Evolutionary conservation across 75 land plant genomes (phyloP).

Genomic region (Ceratopteris richardii): DNA sequence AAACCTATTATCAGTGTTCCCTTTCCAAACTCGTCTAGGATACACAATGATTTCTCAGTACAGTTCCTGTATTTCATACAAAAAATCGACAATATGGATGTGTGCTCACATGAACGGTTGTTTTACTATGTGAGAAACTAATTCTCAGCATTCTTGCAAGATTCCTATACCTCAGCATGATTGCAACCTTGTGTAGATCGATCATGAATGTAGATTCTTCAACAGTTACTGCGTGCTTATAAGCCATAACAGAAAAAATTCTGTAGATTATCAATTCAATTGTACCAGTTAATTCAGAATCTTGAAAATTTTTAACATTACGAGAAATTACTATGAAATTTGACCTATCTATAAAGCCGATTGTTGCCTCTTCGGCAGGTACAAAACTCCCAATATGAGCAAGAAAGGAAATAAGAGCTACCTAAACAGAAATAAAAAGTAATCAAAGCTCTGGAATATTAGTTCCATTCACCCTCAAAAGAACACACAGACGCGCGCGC

Average conservation of each 20-base stretch:
- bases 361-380: conserved; percentile 83
- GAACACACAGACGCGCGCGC: no score
- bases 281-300: no score
- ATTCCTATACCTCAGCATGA: conserved; percentile 71
- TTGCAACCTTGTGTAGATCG: conserved; percentile 84
- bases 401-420: conserved; percentile 87
- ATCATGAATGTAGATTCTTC: conserved; percentile 95
- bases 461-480: no score
- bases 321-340: background rate
- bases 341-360: conserved; percentile 90
- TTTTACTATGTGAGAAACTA: no score
- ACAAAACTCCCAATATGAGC: conserved; percentile 96
- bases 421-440: no score
- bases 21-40: conserved; percentile 97
- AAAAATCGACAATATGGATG: conserved; percentile 6
- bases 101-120: no score
- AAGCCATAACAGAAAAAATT: conserved; percentile 82
- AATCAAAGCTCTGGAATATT: no score
- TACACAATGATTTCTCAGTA: conserved; percentile 73
- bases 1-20: conserved; percentile 91
- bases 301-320: no score
- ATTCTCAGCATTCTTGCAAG: no score
- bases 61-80: conserved; percentile 64
- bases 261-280: conserved; percentile 23
- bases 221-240: conserved; percentile 54